Conservation (phyloP, 2,329 filamentous ascomycete species). For the Pestalotiopsis sp. region DNA sequence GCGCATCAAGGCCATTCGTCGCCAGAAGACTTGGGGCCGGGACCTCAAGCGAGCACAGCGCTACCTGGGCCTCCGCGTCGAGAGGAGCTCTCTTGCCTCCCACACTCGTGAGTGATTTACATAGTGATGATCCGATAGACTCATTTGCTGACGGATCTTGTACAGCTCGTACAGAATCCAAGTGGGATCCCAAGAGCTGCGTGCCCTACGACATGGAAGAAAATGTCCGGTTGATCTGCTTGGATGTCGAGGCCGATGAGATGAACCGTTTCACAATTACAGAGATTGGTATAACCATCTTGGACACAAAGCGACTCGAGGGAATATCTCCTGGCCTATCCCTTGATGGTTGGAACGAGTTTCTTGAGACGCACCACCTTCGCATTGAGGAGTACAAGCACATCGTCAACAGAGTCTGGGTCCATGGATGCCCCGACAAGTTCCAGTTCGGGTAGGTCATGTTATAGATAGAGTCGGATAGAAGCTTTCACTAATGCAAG, state of each 20-base stretch:
- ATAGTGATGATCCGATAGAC: neutral
- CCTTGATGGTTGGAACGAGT: constrained; percentile 67
- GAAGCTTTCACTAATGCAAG: constrained; percentile 15
- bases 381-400: constrained; percentile 71
- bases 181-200: constrained; percentile 25
- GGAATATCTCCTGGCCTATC: constrained; percentile 59
- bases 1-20: constrained; percentile 47
- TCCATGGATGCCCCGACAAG: constrained; percentile 71
- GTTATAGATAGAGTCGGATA: neutral
- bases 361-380: constrained; percentile 75
- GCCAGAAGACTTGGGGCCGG: constrained; percentile 53
- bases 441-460: constrained; percentile 75
- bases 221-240: constrained; percentile 70
- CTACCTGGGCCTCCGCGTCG: constrained; percentile 67
- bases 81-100: neutral
- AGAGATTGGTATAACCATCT: constrained; percentile 81
- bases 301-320: constrained; percentile 68
- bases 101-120: constrained; percentile 16
- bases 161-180: neutral
- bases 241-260: constrained; percentile 87
- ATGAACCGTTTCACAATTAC: constrained; percentile 67
- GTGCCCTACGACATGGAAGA: constrained; percentile 50
- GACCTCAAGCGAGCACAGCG: constrained; percentile 67
- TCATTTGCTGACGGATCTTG: neutral
- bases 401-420: constrained; percentile 68